Evolutionary conservation across 352 stramenopile genomes (phyloP), one percentile per base, ranked within the genome.

Genomic region (Phytopythium oedochilum): DNA sequence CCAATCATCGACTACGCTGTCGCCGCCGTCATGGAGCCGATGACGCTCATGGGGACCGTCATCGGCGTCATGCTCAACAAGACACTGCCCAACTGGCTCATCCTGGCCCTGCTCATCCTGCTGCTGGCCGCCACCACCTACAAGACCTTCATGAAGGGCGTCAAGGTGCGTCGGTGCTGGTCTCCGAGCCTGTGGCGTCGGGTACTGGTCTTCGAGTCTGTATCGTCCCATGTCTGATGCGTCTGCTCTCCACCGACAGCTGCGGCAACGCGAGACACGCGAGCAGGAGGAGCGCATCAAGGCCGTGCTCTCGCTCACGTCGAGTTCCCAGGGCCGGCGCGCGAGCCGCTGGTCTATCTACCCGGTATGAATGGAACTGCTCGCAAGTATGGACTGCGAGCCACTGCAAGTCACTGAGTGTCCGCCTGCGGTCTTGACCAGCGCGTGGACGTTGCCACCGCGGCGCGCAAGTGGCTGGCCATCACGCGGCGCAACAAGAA

Each of bases 1-100:
- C 94, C 96, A 12, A 75, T 99, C 20, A 97, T 99, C 38, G 96
- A 98, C 78, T 99, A 97, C 86, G 92, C 98, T 57, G 75, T 99
- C n/a, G 95, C 98, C n/a, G 65, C 98, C 3, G 91, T 98, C 20
- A 99, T 99, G 96, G 96, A 99, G 78, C 97, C 96, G 2, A 82
- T 96, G 62, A 91, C 84, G 36, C 69, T 94, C 14, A 81, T 92
- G 32, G 84, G 84, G 35, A 59, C 82, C 47, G 78, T 92, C 61
- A 88, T 91, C 29, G 84, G 82, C 31, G 84, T 94, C 18, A 88
- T 92, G 79, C 70, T 89, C 64, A 94, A 94, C 60, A 75, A 86
- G 53, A 64, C 89, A 35, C 78, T 94, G 50, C 84, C 84, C 10
- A 79, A 90, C 61, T 94, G 84, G 84, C 70, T 94, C 46, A 91